Evolutionary conservation across 495 filamentous ascomycete genomes (phyloP), one percentile per base, ranked within the genome.

Genomic region (Penicillium argentinense): DNA sequence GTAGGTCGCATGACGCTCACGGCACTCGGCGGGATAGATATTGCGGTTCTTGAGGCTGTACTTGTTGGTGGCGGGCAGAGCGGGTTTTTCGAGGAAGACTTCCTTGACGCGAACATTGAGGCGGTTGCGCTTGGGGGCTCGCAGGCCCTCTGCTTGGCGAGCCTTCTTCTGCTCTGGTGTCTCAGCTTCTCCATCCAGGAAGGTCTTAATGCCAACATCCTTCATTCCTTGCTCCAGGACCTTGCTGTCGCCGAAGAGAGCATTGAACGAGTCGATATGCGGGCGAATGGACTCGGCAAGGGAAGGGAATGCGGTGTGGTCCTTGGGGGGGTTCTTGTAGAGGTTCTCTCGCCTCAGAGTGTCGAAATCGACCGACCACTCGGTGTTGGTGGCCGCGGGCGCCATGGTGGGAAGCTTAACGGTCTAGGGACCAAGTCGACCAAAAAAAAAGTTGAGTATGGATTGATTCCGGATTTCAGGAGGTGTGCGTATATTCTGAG

Each of bases 191-290:
- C 89, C 89, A 67, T 97, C 91, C 25, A 96, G 76, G 63, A 89
- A 91, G 2, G 79, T 79, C 70, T 90, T 93, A 48, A 83, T 88
- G 45, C 93, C 93, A 60, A 97, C 96, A 59, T 98, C 93, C 59
- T 79, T 80, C 42, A 97, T 56, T 9, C 79, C 89, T 17, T 84
- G 81, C 39, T 88, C 84, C 32, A 98, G 68, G 18, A 95, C 76
- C 53, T 79, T 77, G 52, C 71, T 77, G 56, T 70, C 72, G 11
- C 83, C 83, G 58, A 96, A 90, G 28, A 96, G 72, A n/a, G 87
- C 85, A 74, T 98, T 95, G 82, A 97, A 97, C 7, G 93, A 92
- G 51, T 96, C 83, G 61, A 96, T 83, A 64, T 98, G 93, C 24
- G 93, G 93, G 47, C 84, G 76, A 49, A 96, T 82, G 2, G 92